Conservation (phyloP, 768 basidiomycete species). For the Albatrellus ellisii region DNA sequence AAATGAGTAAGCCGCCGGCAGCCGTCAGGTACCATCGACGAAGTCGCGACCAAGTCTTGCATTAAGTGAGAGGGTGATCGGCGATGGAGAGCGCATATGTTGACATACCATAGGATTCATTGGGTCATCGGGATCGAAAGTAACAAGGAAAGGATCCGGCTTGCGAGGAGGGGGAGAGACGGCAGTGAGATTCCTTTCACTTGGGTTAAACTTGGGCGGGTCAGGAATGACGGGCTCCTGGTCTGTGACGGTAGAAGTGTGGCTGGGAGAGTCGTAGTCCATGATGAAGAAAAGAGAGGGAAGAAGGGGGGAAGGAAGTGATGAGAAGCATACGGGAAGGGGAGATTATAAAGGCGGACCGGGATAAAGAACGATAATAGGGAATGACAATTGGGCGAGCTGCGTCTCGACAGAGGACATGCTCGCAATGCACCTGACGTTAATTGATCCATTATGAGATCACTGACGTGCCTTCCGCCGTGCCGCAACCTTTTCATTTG, state of each 20-base stretch:
- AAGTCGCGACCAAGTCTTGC: slow-evolving; percentile 35
- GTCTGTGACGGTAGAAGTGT: slow-evolving; percentile 5
- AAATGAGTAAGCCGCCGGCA: slow-evolving; percentile 33
- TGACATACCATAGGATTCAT: slow-evolving; percentile 8
- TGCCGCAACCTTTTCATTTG: not conserved
- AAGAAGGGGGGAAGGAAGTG: slow-evolving; percentile 2
- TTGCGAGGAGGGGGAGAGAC: not conserved
- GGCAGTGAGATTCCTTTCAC: not conserved
- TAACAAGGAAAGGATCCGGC: slow-evolving; percentile 10
- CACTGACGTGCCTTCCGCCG: not conserved
- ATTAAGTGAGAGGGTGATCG: not conserved
- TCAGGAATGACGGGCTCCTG: not conserved
- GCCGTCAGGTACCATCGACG: slow-evolving; percentile 41
- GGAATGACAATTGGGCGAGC: not conserved
- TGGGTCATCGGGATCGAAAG: slow-evolving; percentile 5
- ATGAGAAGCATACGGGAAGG: not conserved
- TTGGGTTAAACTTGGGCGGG: not conserved
- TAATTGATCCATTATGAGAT: no score
- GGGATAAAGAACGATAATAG: not conserved
- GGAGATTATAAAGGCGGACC: not conserved
- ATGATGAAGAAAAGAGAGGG: not conserved
- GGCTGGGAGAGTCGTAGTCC: slow-evolving; percentile 1
- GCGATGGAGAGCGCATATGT: slow-evolving; percentile 2
- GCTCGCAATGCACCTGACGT: no score
- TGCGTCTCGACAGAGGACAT: not conserved